A percentile compares a stretch with the other conserved stretches of the same genome.
Evolutionary conservation across 2,329 filamentous ascomycete genomes (phyloP).

Genomic region (Teratosphaeriaceae sp.): DNA sequence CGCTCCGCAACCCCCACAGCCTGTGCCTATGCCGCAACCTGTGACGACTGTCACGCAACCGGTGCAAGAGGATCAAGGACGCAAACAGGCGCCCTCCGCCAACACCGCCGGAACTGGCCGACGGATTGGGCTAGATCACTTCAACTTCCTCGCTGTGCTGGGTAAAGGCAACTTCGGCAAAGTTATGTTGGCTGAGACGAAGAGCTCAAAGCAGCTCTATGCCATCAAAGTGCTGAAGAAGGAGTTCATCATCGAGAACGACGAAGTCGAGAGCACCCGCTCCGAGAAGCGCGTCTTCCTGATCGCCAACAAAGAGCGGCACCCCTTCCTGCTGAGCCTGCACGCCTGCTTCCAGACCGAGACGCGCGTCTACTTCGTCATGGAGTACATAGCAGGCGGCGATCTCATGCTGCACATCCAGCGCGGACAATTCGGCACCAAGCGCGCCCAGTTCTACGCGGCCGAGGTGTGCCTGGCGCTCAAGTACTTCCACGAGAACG

Average conservation of each 20-base stretch:
- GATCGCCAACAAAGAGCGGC: conserved; percentile 92
- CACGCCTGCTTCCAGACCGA: conserved; percentile 99
- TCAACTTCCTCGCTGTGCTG: conserved; percentile 97
- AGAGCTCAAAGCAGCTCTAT: conserved; percentile 83
- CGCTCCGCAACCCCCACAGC: conserved; percentile 35
- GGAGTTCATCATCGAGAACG: conserved; percentile 99
- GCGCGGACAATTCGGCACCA: conserved; percentile 89
- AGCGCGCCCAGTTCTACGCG: conserved; percentile 95
- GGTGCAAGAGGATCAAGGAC: conserved; percentile 28
- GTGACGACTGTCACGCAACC: conserved; percentile 24
- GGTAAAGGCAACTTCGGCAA: conserved; percentile 99
- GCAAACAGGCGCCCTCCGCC: conserved; percentile 62
- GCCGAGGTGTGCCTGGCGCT: conserved; percentile 94
- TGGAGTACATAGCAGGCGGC: conserved; percentile 98
- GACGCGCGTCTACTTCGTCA: conserved; percentile 96
- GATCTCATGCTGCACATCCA: conserved; percentile 99
- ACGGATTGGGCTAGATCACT: conserved; percentile 92
- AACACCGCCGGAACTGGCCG: conserved; percentile 64
- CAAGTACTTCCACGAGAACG: conserved; percentile 99
- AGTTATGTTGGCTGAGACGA: conserved; percentile 98
- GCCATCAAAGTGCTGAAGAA: conserved; percentile 99
- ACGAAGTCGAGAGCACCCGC: conserved; percentile 95
- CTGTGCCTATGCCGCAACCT: conserved; percentile 17
- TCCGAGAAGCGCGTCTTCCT: conserved; percentile 97
- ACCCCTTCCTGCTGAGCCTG: conserved; percentile 90